Conservation (phyloP, 768 basidiomycete genomes). For the Leccinum fibrillosum region DNA sequence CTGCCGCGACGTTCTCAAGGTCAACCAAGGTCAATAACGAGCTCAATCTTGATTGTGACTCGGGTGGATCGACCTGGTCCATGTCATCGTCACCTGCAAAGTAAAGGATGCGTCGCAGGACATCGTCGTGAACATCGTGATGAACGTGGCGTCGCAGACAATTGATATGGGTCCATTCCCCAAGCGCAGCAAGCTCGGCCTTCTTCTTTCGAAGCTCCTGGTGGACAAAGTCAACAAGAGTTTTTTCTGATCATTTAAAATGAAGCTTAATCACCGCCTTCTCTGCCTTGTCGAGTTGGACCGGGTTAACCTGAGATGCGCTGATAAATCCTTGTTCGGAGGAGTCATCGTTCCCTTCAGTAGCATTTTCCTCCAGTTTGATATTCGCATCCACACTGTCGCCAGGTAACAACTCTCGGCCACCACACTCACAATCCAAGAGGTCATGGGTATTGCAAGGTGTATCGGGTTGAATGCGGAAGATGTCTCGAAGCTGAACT, state of each 20-base stretch:
- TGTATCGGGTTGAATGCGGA: slow-evolving; percentile 77
- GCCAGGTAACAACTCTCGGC: slow-evolving; percentile 5
- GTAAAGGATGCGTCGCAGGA: slow-evolving; percentile 51
- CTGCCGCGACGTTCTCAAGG: slow-evolving; percentile 41
- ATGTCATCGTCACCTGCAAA: slow-evolving; percentile 15
- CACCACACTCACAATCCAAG: slow-evolving; percentile 72
- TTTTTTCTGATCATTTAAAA: background rate
- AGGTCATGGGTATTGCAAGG: slow-evolving; percentile 92
- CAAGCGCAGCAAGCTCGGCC: slow-evolving; percentile 63
- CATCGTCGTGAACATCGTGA: slow-evolving; percentile 59
- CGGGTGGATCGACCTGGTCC: slow-evolving; percentile 6
- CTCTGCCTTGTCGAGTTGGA: slow-evolving; percentile 45
- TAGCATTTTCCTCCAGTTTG: slow-evolving; percentile 26
- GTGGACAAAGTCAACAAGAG: background rate
- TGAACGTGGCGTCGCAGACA: slow-evolving; percentile 48
- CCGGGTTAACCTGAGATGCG: slow-evolving; percentile 59
- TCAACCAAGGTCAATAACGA: slow-evolving; percentile 44
- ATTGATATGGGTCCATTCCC: slow-evolving; percentile 84
- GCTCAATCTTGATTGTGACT: slow-evolving; percentile 27
- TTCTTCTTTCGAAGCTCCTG: slow-evolving; percentile 70
- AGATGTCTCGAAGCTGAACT: slow-evolving; percentile 82
- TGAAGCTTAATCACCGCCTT: slow-evolving; percentile 42
- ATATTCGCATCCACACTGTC: slow-evolving; percentile 1
- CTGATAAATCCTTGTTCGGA: slow-evolving; percentile 51
- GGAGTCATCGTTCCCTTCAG: slow-evolving; percentile 28